Evolutionary conservation across 768 basidiomycete genomes (phyloP).

Genomic region (Pleurotus cornucopiae): DNA sequence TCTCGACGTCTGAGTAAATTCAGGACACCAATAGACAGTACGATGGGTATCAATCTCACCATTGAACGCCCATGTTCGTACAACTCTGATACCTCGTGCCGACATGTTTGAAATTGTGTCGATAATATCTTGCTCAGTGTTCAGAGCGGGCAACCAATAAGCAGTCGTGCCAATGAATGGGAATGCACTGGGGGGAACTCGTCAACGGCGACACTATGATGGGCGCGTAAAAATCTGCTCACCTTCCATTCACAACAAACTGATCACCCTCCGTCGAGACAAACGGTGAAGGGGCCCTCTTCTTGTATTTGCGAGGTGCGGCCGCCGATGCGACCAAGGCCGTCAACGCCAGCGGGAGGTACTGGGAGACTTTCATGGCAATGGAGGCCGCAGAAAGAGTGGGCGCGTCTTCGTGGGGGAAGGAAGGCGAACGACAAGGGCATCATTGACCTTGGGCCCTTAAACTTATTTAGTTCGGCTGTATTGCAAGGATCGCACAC

Average conservation of each 20-base stretch:
- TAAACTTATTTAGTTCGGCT: slow-evolving; percentile 3
- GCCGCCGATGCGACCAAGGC: slow-evolving; percentile 27
- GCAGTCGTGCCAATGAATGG: slow-evolving; percentile 54
- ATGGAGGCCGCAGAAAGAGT: background rate
- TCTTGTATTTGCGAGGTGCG: slow-evolving; percentile 26
- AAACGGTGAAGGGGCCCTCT: slow-evolving; percentile 33
- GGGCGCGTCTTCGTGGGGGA: slow-evolving; percentile 9
- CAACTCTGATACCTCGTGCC: slow-evolving; percentile 49
- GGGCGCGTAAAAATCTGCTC: background rate
- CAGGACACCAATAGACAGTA: background rate
- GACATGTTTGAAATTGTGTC: slow-evolving; percentile 55
- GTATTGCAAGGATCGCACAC: slow-evolving; percentile 2
- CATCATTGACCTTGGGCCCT: slow-evolving; percentile 1
- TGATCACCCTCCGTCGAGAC: slow-evolving; percentile 39
- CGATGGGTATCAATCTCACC: slow-evolving; percentile 27
- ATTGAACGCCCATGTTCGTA: slow-evolving; percentile 73
- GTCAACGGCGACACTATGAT: background rate
- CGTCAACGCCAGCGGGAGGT: slow-evolving; percentile 3
- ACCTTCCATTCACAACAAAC: slow-evolving; percentile 57
- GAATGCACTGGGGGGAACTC: slow-evolving; percentile 25
- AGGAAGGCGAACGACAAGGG: slow-evolving; percentile 7
- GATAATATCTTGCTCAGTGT: slow-evolving; percentile 51
- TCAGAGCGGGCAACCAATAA: slow-evolving; percentile 61
- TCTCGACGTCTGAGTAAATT: slow-evolving; percentile 38
- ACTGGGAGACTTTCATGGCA: slow-evolving; percentile 6